Evolutionary conservation across 2,329 filamentous ascomycete species (phyloP).

Genomic region (Fusarium citri): DNA sequence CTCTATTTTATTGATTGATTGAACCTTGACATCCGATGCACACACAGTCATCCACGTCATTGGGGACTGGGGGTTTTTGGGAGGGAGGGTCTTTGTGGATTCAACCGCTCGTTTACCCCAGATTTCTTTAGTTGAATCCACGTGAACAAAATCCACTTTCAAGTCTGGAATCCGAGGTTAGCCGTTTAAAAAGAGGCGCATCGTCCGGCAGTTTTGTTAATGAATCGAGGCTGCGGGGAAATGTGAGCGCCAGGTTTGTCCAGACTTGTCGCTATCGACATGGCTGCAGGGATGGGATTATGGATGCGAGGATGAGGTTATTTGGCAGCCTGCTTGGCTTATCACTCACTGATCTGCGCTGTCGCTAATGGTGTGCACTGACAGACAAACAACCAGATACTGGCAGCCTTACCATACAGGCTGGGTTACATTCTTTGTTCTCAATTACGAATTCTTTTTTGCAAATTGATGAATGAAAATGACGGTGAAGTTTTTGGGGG

Average conservation of each 20-base stretch:
- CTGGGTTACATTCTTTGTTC: conserved; percentile 1
- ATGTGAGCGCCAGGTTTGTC: not conserved
- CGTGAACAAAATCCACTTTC: not conserved
- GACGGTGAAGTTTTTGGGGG: not conserved
- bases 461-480: not conserved
- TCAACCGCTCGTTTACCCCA: not conserved
- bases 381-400: not conserved
- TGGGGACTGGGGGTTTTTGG: not conserved
- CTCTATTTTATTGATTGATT: not conserved
- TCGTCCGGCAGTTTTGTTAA: not conserved
- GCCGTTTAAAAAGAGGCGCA: not conserved
- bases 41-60: not conserved
- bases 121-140: not conserved
- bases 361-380: not conserved
- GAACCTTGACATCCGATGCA: not conserved
- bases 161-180: not conserved
- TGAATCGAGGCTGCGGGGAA: not conserved
- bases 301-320: not conserved
- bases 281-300: not conserved
- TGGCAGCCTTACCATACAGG: not conserved
- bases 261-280: too few relatives aligned
- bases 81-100: not conserved
- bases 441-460: not conserved
- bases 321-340: conserved; percentile 6
- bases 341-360: not conserved